Evolutionary conservation across 192 early-diverging fungal genomes (phyloP), one percentile per base, ranked within the genome.

Genomic region (Backusella morwellensis): DNA sequence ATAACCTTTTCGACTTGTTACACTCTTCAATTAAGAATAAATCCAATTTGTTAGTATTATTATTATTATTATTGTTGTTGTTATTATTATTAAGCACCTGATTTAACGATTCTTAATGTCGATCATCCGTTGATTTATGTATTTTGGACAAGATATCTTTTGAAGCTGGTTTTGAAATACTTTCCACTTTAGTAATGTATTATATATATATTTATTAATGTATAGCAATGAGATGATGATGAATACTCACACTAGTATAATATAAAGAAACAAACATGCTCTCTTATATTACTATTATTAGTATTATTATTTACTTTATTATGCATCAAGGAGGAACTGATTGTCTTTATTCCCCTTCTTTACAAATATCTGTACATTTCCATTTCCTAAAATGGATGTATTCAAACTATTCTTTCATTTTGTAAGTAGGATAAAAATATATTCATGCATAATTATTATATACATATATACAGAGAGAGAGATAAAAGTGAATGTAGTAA

Each of bases 301-400:
- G n/a, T 52, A 52, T 52, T n/a, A 52, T 6, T 52, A 52, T 52
- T n/a, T 17, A n/a, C n/a, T 54, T n/a, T n/a, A n/a, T 54, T n/a
- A 54, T 54, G 19, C 50, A 21, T n/a, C 17, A 54, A 29, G 26
- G 56, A 29, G 56, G 8, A 50, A 50, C 15, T 50, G 56, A 63
- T 29, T 63, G 23, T 29, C 23, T 63, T 3, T n/a, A 50, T 50
- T n/a, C 47, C 19, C 47, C 47, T 50, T 21, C 17, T 50, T 50
- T 50, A n/a, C 56, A 63, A 63, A 63, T 63, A 63, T 63, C 29
- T 63, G 9, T 63, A 63, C 26, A 63, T 63, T 63, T 63, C 56
- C 56, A 23, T 63, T 29, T 29, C 56, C 21, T 63, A 63, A 63
- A 29, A 50, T 50, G 6, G 47, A n/a, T 19, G 19, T n/a, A n/a